A percentile compares a stretch with the other conserved stretches of the same genome.
These are phyloP conservation scores for Nakazawaea wyomingensis DNA, from an alignment of 805 yeast species.

Conservation along the genomic window DNA sequence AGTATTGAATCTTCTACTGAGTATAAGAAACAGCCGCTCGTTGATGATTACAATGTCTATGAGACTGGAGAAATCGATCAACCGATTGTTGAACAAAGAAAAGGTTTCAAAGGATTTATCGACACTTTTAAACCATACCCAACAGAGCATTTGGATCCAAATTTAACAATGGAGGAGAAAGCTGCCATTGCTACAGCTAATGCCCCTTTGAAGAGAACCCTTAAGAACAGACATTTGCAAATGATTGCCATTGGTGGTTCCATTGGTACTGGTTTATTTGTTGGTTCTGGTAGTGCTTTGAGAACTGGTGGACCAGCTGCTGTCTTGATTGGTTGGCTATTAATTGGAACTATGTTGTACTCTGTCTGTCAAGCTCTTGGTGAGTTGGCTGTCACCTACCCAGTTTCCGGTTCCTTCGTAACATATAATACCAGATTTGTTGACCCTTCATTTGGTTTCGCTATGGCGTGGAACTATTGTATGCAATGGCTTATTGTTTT, in stretches of 20 bases:
- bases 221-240: conserved; percentile 63
- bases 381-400: conserved; percentile 59
- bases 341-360: conserved; percentile 57
- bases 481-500: conserved; percentile 50
- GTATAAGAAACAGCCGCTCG: conserved; percentile 7
- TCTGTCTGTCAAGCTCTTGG: conserved; percentile 62
- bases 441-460: conserved; percentile 56
- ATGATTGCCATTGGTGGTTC: conserved; percentile 84
- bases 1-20: conserved; percentile 6
- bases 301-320: conserved; percentile 72
- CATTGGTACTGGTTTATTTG: conserved; percentile 79
- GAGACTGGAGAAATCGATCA: conserved; percentile 12
- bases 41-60: conserved; percentile 10
- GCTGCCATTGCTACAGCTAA: conserved; percentile 44
- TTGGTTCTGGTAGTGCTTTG: conserved; percentile 64
- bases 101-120: conserved; percentile 15
- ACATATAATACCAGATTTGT: conserved; percentile 55
- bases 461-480: conserved; percentile 56
- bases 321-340: conserved; percentile 52
- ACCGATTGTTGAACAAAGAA: neutral
- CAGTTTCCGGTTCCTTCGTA: conserved; percentile 59
- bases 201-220: conserved; percentile 44
- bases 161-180: conserved; percentile 38
- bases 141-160: conserved; percentile 36
- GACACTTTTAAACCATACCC: conserved; percentile 28